Base-by-base conservation (phyloP, 306 rosid species). In the Cucumis cinereus region DNA sequence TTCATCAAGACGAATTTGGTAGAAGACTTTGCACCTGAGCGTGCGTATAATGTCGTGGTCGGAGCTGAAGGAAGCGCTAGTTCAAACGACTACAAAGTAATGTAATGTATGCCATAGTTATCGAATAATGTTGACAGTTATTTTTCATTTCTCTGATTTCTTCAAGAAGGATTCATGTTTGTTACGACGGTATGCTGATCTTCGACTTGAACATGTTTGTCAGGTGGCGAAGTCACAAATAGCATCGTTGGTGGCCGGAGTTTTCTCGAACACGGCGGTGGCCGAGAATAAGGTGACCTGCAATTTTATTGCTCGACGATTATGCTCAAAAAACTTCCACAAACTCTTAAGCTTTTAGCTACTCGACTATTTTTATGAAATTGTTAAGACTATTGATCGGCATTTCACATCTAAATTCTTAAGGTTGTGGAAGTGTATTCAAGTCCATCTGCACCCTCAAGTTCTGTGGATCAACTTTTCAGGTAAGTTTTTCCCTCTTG, bases 31-130 rank as follows among this genome's bases (percentile, higher is more conserved):
- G 77, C 90, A 0, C 90, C 87, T 0, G 99, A 94, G 83, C 84
- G 91, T 73, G 81, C 88, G 33, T 89, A 89, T 60, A 92, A 89
- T 62, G 87, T 94, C n/a, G 90, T 92, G n/a, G 87, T 94, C 33
- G 80, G 82, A 15, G 90, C 90, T 79, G 97, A 94, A 85, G 89
- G 88, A 88, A 82, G 82, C 79, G 35, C 82, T 9, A 73, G 87
- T 78, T 84, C 83, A 30, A 87, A 81, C 97, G 99, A 94, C 96
- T 92, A 86, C 93, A 94, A 94, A 94, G 99, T 94, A 94, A 94
- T 94, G 98, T 89, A 94, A 94, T 93, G 98, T 91, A 91, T 93
- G 97, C 92, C 74, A 82, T 87, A 87, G 61, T 70, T 83, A 62
- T 87, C 88, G 74, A 35, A 41, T 68, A 67, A 22, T 68, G 74